Base-by-base conservation (phyloP, 2,329 filamentous ascomycete genomes). In the Xylaria sp. region DNA sequence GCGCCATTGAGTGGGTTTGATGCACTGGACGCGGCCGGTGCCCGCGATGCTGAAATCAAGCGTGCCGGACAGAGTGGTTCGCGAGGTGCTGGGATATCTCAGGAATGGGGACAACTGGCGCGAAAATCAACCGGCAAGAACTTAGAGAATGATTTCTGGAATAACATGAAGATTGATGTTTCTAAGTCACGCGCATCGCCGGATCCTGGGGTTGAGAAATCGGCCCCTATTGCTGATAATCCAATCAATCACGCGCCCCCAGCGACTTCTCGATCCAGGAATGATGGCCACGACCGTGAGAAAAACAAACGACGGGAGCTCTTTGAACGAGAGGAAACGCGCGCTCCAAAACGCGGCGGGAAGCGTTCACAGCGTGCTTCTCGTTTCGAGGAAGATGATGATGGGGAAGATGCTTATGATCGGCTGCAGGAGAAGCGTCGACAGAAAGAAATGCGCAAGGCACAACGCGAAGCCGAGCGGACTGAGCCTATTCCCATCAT, bases 401-500 rank as follows among this genome's bases (percentile, higher is more conserved):
- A 79, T 5, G 78, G 77, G 23, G 76, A 75, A 4, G 78, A 79
- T 6, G 78, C 77, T 20, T 75, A 79, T 46, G 77, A 82, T 48
- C 73, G 77, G 51, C 84, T 83, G 71, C 81, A 82, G 67, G 75
- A 80, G 49, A 84, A 81, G 70, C 81, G 82, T 65, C 74, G 79
- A 56, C 73, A 78, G 78, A 81, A 78, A 78, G 78, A 74, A 76
- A 80, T 78, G 73, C 76, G 79, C 74, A 81, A 80, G 72, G 81
- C 81, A 68, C 79, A 80, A 77, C 79, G 80, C 68, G 78, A 78
- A 59, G 77, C 74, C 2, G 77, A 79, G 40, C 72, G 59, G 66
- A 74, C 69, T 67, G 79, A 83, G 6, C 88, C 87, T 2, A 86
- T 85, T 1, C 81, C 81, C 0, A 92, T 99, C 54, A 88, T 91